These are phyloP conservation scores for Dimocarpus longan DNA, from an alignment of 345 rosid species.

Conservation along the genomic window DNA sequence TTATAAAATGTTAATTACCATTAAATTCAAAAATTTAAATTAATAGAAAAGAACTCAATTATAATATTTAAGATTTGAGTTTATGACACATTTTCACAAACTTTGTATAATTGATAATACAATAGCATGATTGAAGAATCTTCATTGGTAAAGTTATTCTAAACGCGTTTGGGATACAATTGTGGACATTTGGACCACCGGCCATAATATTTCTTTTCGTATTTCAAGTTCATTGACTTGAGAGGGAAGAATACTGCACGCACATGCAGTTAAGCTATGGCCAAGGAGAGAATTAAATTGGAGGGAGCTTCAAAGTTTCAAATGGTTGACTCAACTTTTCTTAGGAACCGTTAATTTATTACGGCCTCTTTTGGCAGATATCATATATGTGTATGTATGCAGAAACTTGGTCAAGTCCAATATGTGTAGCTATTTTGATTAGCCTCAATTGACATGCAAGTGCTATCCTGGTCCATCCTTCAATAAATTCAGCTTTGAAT, in stretches of 20 bases:
- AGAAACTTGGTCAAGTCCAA: not conserved
- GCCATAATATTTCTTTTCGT: not conserved
- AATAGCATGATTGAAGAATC: not conserved
- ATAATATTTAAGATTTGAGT: too few species aligned
- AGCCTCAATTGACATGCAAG: not conserved
- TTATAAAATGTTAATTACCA: too few species aligned
- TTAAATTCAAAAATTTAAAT: too few species aligned
- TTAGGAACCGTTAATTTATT: too few species aligned
- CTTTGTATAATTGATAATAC: too few species aligned
- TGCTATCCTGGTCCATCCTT: not conserved
- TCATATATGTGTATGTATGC: too few species aligned
- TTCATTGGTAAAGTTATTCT: not conserved
- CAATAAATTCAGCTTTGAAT: not conserved
- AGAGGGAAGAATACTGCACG: not conserved
- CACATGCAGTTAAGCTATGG: not conserved
- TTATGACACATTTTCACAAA: too few species aligned
- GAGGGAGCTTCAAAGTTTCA: not conserved
- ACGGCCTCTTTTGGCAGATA: not conserved
- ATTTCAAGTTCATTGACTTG: not conserved
- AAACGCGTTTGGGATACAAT: not conserved
- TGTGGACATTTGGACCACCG: not conserved
- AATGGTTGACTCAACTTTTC: not conserved
- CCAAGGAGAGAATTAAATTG: not conserved
- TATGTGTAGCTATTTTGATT: not conserved
- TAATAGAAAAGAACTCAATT: too few species aligned